Conservation (phyloP, 1,139 yeast species). For the Nakaseomyces kungkrabaensis region DNA sequence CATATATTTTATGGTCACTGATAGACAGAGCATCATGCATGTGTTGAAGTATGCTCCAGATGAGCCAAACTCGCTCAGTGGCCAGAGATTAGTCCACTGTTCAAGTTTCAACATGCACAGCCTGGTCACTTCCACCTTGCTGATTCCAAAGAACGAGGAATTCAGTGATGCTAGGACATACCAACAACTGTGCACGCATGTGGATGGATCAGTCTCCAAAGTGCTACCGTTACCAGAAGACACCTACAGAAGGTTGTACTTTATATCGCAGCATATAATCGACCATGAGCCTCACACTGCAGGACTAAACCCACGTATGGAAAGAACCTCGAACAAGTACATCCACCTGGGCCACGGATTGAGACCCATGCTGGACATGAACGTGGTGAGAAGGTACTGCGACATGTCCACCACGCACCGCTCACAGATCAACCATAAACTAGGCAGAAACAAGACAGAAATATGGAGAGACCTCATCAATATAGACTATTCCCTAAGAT, state of each 20-base stretch:
- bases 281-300: constrained; percentile 55
- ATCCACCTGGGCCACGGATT: constrained; percentile 22
- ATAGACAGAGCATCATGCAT: constrained; percentile 60
- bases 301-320: constrained; percentile 74
- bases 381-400: constrained; percentile 43
- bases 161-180: constrained; percentile 22
- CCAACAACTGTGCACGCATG: constrained; percentile 58
- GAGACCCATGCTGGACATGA: constrained; percentile 55
- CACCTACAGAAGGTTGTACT: constrained; percentile 69
- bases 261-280: constrained; percentile 75
- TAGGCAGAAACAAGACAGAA: constrained; percentile 49
- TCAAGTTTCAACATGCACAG: constrained; percentile 66
- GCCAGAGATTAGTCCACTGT: constrained; percentile 62
- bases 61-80: constrained; percentile 72
- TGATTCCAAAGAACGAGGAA: constrained; percentile 39
- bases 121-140: constrained; percentile 46
- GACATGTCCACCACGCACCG: constrained; percentile 50
- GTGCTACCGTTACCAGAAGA: constrained; percentile 71
- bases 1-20: constrained; percentile 59
- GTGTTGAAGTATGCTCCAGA: constrained; percentile 86
- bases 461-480: constrained; percentile 61
- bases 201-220: constrained; percentile 69
- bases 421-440: constrained; percentile 42
- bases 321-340: constrained; percentile 44
- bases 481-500: constrained; percentile 32